These are phyloP conservation scores for Stropharia rugosoannulata DNA, from an alignment of 768 basidiomycete species.

Conservation along the genomic window DNA sequence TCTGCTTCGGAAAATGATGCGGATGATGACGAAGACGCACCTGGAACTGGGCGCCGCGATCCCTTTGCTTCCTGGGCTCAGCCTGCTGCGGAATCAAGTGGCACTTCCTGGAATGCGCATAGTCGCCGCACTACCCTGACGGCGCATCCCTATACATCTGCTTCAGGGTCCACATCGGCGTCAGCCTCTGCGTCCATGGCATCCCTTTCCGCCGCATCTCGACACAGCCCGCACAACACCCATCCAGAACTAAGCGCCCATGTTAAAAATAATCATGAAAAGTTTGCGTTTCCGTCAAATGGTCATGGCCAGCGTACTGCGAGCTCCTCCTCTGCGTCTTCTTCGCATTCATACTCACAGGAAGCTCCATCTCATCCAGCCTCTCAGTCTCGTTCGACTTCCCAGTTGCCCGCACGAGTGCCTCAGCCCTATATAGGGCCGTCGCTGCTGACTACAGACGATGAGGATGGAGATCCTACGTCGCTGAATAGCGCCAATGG, in stretches of 20 bases:
- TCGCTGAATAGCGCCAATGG: slow-evolving; percentile 3
- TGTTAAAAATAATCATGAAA: background rate
- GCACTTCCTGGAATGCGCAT: background rate
- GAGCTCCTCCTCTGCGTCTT: background rate
- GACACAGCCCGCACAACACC: background rate
- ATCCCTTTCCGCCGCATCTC: background rate
- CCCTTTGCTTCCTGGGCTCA: background rate
- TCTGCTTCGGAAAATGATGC: background rate
- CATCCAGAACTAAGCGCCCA: no score
- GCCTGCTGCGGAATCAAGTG: background rate
- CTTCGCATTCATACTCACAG: background rate
- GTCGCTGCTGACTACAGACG: slow-evolving; percentile 28
- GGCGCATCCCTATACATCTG: background rate
- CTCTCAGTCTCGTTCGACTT: background rate
- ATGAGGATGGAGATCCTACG: slow-evolving; percentile 11
- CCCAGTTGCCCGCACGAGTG: slow-evolving; percentile 14
- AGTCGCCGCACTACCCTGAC: background rate
- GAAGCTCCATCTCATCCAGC: background rate
- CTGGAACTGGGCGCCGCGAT: background rate
- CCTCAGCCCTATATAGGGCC: slow-evolving; percentile 36
- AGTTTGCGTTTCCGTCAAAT: background rate
- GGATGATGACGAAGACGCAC: background rate
- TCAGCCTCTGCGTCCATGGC: background rate
- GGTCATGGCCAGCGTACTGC: background rate
- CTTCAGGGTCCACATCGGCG: background rate